Base-by-base conservation (phyloP, 805 yeast species). In the Kluyveromyces starmeri region DNA sequence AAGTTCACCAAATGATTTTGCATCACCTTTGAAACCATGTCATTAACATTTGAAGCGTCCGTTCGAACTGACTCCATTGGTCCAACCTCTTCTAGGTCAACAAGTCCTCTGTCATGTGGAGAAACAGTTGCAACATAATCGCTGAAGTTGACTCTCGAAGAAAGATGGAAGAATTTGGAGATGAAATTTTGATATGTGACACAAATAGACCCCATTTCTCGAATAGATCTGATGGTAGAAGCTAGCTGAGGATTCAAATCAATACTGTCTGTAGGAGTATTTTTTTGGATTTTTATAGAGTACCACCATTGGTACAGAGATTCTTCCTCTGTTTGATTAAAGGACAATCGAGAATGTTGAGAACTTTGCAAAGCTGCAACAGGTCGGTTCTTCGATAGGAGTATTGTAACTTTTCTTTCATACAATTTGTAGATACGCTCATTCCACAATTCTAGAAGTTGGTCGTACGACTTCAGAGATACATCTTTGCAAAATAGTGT, bases 401-500 rank as follows among this genome's bases (percentile, higher is more conserved):
- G 12, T 12, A 30, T 28, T 10, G 16, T 17, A 10, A 30, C 18
- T 32, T 45, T 43, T 18, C 44, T 47, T 28, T 63, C 56, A 45
- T 67, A 71, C 20, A 58, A 50, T 6, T 44, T 42, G 18, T 52
- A 51, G 12, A 64, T 56, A 3, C 42, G 43, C 7, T 46, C 38
- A 41, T 63, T 65, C 61, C 73, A 73, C n/a, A 43, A 38, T 4
- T 50, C 55, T 18, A 73, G 40, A 12, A 78, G 51, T 1, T 58
- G 56, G 24, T 53, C 39, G 51, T 69, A 82, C 4, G 70, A 67
- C 2, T 55, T 55, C 0, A 59, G 55, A 2, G 81, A 72, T 4
- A 73, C 61, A 32, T 73, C 74, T 42, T 77, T 81, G 15, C 79
- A 66, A 47, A 79, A 79, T 1, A 75, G 58, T 1, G 71, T 55